A percentile compares a stretch with the other conserved stretches of the same genome.
Evolutionary conservation across 2,329 filamentous ascomycete species (phyloP).

Genomic region (Pseudogymnoascus sp.): DNA sequence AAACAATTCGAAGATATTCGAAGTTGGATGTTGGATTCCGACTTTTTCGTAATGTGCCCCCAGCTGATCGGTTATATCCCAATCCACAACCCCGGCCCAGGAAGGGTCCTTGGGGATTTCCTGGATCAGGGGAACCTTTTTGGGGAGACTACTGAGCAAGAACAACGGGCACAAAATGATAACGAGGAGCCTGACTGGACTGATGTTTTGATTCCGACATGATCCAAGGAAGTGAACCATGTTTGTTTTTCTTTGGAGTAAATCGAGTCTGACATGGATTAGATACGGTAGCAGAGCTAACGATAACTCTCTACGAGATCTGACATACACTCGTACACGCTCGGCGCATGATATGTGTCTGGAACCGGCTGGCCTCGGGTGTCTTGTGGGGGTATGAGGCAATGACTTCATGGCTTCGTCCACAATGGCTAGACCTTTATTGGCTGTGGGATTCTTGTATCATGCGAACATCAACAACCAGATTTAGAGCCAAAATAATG

Average conservation of each 20-base stretch:
- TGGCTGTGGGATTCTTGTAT: not conserved
- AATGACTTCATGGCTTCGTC: not conserved
- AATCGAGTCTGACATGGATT: not conserved
- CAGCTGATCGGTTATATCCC: constrained; percentile 2
- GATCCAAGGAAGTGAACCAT: not conserved
- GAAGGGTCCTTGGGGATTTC: not conserved
- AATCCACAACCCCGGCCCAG: constrained; percentile 4
- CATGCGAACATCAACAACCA: not conserved
- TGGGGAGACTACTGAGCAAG: not conserved
- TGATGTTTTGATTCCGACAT: constrained; percentile 5
- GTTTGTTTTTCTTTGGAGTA: not conserved
- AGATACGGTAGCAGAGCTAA: not conserved
- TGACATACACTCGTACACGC: not conserved
- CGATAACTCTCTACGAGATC: too few species aligned
- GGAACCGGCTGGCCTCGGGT: not conserved
- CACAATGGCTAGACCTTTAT: not conserved
- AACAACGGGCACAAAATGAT: not conserved
- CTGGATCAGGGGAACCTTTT: not conserved
- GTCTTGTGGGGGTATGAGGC: not conserved
- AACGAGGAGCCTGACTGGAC: not conserved
- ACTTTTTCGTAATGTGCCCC: constrained; percentile 2
- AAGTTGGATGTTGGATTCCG: constrained; percentile 5
- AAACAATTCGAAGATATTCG: constrained; percentile 1
- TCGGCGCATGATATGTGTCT: not conserved
- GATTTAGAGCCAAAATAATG: not conserved